Conservation (phyloP, 345 rosid species). For the Heritiera littoralis region DNA sequence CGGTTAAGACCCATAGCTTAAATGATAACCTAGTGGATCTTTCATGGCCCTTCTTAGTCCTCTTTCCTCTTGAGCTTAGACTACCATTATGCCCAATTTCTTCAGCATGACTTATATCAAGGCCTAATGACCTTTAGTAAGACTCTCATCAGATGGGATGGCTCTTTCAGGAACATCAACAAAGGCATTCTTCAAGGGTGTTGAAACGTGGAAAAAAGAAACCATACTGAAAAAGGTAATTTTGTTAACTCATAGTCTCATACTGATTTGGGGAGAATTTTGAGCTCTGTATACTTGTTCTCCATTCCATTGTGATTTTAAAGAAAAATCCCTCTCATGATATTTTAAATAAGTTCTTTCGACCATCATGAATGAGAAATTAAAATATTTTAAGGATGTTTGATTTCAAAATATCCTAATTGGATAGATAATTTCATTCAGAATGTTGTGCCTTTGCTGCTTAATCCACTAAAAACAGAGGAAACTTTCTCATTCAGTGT, state of each 20-base stretch:
- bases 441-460: not conserved
- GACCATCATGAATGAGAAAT: not conserved
- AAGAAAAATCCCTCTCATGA: not conserved
- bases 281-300: not conserved
- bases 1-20: no score
- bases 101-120: no score
- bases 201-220: slow-evolving; percentile 85
- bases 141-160: not conserved
- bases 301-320: not conserved
- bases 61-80: no score
- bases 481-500: not conserved
- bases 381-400: slow-evolving; percentile 1
- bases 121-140: no score
- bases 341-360: not conserved
- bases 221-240: slow-evolving; percentile 61
- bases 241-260: not conserved
- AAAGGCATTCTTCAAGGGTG: slow-evolving; percentile 81
- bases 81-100: no score
- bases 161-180: slow-evolving; percentile 66
- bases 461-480: not conserved
- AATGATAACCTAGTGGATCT: no score
- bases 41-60: no score
- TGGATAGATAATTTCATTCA: not conserved
- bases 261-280: not conserved
- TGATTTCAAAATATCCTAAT: not conserved